Conservation (phyloP, 176 grass and related monocot genomes). For the Typha latifolia region DNA sequence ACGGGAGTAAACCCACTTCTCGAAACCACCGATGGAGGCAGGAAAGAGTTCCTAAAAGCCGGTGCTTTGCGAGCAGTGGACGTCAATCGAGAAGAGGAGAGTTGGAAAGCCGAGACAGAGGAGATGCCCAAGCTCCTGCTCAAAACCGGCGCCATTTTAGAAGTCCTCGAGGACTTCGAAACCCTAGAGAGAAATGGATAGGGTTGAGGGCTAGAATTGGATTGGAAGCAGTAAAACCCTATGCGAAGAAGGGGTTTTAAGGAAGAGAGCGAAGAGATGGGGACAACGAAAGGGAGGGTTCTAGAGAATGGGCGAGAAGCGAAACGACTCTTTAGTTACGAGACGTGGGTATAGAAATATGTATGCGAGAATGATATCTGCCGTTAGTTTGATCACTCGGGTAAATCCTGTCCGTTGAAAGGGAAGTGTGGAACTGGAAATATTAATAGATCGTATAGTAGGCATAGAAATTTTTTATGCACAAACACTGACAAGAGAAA, state of each 20-base stretch:
- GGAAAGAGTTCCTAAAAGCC: slow-evolving; percentile 8
- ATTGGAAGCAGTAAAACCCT: not conserved
- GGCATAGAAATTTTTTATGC: slow-evolving; percentile 2
- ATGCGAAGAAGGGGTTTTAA: not conserved
- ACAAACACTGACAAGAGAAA: not conserved
- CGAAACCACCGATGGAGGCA: slow-evolving; percentile 9
- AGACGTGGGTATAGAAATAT: not conserved
- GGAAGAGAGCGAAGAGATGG: not conserved
- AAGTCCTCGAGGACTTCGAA: not conserved
- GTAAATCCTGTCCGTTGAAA: not conserved
- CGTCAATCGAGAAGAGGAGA: slow-evolving; percentile 7
- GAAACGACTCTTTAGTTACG: not conserved
- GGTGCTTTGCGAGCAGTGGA: not conserved
- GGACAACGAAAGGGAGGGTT: not conserved
- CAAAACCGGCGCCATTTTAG: slow-evolving; percentile 38
- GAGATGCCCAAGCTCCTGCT: slow-evolving; percentile 54
- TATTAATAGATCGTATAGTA: not conserved
- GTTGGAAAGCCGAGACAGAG: slow-evolving; percentile 43
- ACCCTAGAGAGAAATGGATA: not conserved
- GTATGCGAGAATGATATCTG: not conserved
- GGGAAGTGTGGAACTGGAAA: not conserved
- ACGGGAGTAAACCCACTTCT: slow-evolving; percentile 19
- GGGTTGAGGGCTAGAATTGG: not conserved
- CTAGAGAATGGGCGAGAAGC: not conserved
- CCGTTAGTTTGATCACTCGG: not conserved